Evolutionary conservation across 2,329 filamentous ascomycete species (phyloP), one percentile per base, ranked within the genome.

Genomic region (Penicillium palitans): DNA sequence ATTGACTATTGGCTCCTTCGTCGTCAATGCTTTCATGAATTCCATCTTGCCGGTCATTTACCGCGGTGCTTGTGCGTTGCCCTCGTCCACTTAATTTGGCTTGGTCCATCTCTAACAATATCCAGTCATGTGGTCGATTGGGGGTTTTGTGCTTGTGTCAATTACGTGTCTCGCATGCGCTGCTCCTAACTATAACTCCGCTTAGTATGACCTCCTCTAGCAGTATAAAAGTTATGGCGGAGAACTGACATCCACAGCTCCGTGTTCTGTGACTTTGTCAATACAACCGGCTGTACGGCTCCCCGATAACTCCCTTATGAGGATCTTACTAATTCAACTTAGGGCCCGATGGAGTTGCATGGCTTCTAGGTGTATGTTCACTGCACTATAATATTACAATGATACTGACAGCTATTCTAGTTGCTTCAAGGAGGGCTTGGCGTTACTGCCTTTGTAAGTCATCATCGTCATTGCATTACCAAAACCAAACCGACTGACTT

Each of bases 161-260:
- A 88, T 90, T 62, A 88, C 87, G 0, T 80, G 89, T 0, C 72
- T 91, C 49, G 83, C 87, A 3, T 89, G 85, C 66, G 80, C 87
- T 0, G 81, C 87, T 1, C 87, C 87, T 0, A 76, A 87, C 63
- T 91, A 84, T 68, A 86, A 87, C 61, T 82, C 80, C 2, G 87
- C 81, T 2, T 73, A 79, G 8, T 89, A 87, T 50, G 27, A 12
- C 2, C 5, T 3, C 25, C 39, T 6, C 3, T 10, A 6, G 2
- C 9, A 19, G 2, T 35, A 13, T 12, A 21, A 15, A 15, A 13
- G 0, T 13, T 21, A 10, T 17, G 4, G n/a, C 9, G 17, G 10
- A 29, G 2, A 37, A 25, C 52, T 66, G 17, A 63, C 19, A 19
- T 0, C 12, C n/a, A 10, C 19, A 74, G 71, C 2, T 74, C 72